A percentile compares a stretch with the other conserved stretches of the same genome.
phyloP scores from a whole-genome alignment of 495 filamentous ascomycete genomes.

The Zalerion maritima region DNA sequence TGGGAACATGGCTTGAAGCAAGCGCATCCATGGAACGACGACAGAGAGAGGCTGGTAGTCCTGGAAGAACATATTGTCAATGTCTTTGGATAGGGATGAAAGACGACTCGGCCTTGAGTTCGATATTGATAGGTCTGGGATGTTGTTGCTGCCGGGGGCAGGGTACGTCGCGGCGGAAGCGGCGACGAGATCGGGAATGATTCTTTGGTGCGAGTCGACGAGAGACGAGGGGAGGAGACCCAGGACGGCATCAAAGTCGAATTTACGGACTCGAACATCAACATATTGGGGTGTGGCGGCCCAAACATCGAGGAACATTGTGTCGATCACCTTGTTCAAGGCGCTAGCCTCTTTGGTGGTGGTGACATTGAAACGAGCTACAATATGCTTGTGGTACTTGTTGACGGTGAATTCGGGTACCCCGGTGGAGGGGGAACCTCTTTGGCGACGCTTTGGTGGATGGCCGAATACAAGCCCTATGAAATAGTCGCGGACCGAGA shows the following conservation, averaged over 20 bases:
- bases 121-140: slow-evolving; percentile 11
- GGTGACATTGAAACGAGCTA: slow-evolving; percentile 73
- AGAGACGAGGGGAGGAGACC: slow-evolving; percentile 64
- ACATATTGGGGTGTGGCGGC: slow-evolving; percentile 67
- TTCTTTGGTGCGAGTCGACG: slow-evolving; percentile 51
- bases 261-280: slow-evolving; percentile 70
- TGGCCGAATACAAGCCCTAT: slow-evolving; percentile 50
- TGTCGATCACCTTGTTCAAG: slow-evolving; percentile 56
- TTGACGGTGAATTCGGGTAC: no score
- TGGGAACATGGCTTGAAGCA: slow-evolving; percentile 79
- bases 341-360: slow-evolving; percentile 54
- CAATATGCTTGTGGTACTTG: slow-evolving; percentile 75
- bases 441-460: slow-evolving; percentile 14
- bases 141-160: no score
- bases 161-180: slow-evolving; percentile 69
- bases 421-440: slow-evolving; percentile 20
- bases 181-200: slow-evolving; percentile 72
- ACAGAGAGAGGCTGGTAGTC: slow-evolving; percentile 76
- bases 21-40: slow-evolving; percentile 66
- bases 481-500: slow-evolving; percentile 47
- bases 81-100: slow-evolving; percentile 18
- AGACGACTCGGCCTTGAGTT: slow-evolving; percentile 20
- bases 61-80: slow-evolving; percentile 66
- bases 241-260: slow-evolving; percentile 69
- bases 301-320: slow-evolving; percentile 83